phyloP scores from a whole-genome alignment of 2,329 filamentous ascomycete species.

The Pyricularia grisea region DNA sequence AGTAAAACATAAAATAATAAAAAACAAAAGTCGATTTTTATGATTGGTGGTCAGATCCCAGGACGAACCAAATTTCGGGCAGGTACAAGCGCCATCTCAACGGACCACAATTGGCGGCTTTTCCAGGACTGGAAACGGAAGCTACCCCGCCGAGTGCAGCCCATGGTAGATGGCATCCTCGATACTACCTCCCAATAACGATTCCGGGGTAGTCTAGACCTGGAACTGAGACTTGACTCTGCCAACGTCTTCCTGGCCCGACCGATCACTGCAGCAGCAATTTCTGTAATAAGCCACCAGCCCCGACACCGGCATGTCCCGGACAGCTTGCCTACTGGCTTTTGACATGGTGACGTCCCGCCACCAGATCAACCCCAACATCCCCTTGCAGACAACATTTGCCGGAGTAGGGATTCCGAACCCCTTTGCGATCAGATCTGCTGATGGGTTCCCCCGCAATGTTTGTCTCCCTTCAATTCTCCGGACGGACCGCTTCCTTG shows the following conservation, averaged over 20 bases:
- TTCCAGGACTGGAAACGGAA: neutral
- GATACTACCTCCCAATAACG: neutral
- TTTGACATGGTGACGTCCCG: no score
- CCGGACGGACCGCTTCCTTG: neutral
- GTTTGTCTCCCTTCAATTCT: neutral
- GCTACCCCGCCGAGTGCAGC: neutral
- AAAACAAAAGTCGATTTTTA: neutral
- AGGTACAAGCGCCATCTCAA: neutral
- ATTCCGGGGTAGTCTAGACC: neutral
- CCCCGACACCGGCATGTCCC: neutral
- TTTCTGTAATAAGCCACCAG: neutral
- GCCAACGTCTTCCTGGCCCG: neutral
- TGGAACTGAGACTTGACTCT: neutral
- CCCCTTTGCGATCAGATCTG: neutral
- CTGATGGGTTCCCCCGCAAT: neutral
- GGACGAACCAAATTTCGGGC: neutral
- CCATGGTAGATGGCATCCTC: neutral
- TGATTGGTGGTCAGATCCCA: neutral
- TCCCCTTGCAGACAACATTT: neutral
- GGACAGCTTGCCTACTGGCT: neutral
- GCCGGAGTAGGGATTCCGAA: neutral
- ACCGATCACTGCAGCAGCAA: neutral
- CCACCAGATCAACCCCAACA: neutral
- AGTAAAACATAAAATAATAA: neutral
- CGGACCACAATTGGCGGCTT: neutral